Base-by-base conservation (phyloP, 306 rosid genomes). In the Urtica urens region DNA sequence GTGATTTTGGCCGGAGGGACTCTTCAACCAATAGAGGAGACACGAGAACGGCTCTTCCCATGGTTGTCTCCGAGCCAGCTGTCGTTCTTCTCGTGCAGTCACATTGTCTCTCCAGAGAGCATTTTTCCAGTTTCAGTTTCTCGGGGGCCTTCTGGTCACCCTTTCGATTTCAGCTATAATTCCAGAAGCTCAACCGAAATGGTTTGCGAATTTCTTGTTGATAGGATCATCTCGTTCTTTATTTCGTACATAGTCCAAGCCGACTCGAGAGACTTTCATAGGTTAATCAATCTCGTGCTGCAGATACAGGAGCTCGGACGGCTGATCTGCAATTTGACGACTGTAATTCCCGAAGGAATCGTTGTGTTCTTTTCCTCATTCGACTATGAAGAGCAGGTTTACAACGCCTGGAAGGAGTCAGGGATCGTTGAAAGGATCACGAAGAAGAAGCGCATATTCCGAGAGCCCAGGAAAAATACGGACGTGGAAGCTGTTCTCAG, bases 291-390 rank as follows among this genome's bases (percentile, higher is more conserved):
- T 28, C 6, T 28, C 10, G 70, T 52, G 65, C 50, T 70, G 53
- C 66, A 88, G 97, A 69, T 88, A 24, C 78, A 74, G 67, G 95
- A 88, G 70, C 73, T 88, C 6, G 93, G 97, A 45, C 79, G 68
- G 63, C 56, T 83, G 65, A 65, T 88, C 46, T 88, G 95, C 62
- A 88, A 88, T 78, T 68, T 88, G 76, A 73, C 70, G 55, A 70
- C 63, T 9, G 80, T 72, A 43, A 84, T 81, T 64, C 95, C 87
- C 2, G 87, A 88, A 77, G 95, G 97, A 74, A 75, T 84, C 11
- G 94, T 90, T 22, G 79, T 90, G 41, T 90, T 90, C 80, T 84
- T 90, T 76, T 84, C 95, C 58, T 88, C 97, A 57, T 88, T 88
- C 70, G 95, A 78, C 58, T 84, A 78, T 33, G 97, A 88, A 77